Evolutionary conservation across 2,329 filamentous ascomycete species (phyloP).

Genomic region (Talaromyces piceae): DNA sequence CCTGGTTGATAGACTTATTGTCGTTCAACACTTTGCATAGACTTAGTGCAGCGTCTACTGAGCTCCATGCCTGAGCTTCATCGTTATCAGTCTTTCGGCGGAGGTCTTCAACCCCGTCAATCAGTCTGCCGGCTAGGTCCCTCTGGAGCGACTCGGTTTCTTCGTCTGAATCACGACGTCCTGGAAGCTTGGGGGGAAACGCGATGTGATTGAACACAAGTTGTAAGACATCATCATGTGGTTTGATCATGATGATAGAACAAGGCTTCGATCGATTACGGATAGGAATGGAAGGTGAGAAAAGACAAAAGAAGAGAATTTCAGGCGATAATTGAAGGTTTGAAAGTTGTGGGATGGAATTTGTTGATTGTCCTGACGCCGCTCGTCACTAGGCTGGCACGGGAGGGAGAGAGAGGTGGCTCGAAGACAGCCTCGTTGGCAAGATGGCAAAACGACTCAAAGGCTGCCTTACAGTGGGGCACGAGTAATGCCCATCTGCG

Average conservation of each 20-base stretch:
- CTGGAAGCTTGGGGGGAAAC: slow-evolving; percentile 1
- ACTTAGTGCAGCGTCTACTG: slow-evolving; percentile 7
- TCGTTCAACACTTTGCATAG: slow-evolving; percentile 13
- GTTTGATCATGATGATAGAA: not conserved
- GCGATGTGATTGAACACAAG: slow-evolving; percentile 1
- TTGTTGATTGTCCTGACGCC: not conserved
- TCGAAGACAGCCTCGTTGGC: too few species aligned
- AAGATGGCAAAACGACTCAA: too few species aligned
- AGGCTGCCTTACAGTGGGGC: too few species aligned
- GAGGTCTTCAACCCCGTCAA: not conserved
- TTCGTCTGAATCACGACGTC: not conserved
- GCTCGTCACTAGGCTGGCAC: not conserved
- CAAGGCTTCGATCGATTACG: too few species aligned
- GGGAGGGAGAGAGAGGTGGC: too few species aligned
- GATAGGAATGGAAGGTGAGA: not conserved
- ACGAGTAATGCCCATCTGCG: not conserved
- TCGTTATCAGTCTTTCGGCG: not conserved
- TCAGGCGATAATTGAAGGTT: not conserved
- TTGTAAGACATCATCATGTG: not conserved
- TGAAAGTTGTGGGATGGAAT: not conserved
- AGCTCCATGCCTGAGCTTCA: not conserved
- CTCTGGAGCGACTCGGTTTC: not conserved
- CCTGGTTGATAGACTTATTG: slow-evolving; percentile 13
- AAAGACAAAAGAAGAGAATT: not conserved
- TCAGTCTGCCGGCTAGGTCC: not conserved